Conservation (phyloP, 148 eudicot species). For the Silene uniflora region DNA sequence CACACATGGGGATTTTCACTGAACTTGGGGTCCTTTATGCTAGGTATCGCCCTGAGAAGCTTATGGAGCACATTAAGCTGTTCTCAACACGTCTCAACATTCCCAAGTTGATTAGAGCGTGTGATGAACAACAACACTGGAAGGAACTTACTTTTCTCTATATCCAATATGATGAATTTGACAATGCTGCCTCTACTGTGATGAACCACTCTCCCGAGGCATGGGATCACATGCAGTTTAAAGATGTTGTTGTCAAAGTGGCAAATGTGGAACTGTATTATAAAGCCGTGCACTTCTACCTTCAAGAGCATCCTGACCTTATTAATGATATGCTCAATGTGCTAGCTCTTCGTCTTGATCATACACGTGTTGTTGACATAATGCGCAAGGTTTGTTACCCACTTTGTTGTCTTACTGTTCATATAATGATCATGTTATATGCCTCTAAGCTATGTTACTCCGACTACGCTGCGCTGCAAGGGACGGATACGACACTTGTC, state of each 20-base stretch:
- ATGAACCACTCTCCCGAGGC: constrained; percentile 99
- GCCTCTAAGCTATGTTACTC: not conserved
- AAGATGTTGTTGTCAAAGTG: constrained; percentile 88
- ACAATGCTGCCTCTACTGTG: constrained; percentile 93
- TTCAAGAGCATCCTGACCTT: constrained; percentile 96
- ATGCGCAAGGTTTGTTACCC: constrained; percentile 76
- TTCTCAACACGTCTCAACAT: constrained; percentile 95
- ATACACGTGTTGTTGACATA: constrained; percentile 95
- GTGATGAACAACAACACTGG: constrained; percentile 99
- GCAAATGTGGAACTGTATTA: constrained; percentile 97
- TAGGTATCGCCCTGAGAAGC: constrained; percentile 93
- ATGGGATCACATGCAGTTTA: constrained; percentile 99
- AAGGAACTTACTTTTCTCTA: constrained; percentile 84
- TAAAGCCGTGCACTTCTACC: constrained; percentile 98
- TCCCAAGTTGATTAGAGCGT: constrained; percentile 94
- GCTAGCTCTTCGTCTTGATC: constrained; percentile 94
- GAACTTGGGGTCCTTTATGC: constrained; percentile 97
- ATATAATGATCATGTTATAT: not conserved
- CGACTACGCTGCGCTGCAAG: not conserved
- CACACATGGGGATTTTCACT: constrained; percentile 98
- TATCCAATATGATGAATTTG: constrained; percentile 94
- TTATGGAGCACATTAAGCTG: constrained; percentile 97
- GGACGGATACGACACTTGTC: not conserved
- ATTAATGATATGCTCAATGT: constrained; percentile 93
- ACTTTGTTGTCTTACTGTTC: not conserved